These are phyloP conservation scores for Calonectria multiphialidica DNA, from an alignment of 2,329 filamentous ascomycete species.

Conservation along the genomic window DNA sequence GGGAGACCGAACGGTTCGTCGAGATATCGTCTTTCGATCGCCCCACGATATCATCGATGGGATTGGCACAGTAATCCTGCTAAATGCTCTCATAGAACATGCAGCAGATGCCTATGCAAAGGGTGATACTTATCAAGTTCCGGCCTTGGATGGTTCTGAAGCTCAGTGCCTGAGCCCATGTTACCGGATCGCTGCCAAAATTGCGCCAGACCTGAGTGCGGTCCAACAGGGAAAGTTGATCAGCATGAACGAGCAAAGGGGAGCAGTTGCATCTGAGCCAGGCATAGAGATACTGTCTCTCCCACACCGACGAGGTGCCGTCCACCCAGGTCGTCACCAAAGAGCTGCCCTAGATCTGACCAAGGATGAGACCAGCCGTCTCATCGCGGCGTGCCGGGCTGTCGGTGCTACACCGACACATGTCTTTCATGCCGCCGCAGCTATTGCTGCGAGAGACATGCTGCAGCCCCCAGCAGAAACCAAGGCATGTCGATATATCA, in stretches of 20 bases:
- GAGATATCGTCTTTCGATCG: constrained; percentile 51
- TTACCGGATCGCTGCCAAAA: constrained; percentile 13
- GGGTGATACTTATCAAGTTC: constrained; percentile 19
- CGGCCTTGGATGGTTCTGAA: constrained; percentile 37
- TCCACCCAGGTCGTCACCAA: constrained; percentile 40
- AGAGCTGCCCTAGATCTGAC: constrained; percentile 38
- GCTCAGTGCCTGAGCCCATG: constrained; percentile 24
- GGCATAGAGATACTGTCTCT: constrained; percentile 17
- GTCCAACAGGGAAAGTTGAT: neutral
- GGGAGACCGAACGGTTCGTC: neutral
- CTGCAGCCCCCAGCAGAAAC: constrained; percentile 8
- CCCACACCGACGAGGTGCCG: constrained; percentile 33
- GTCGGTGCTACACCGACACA: constrained; percentile 44
- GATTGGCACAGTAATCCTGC: constrained; percentile 50
- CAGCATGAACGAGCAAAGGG: constrained; percentile 12
- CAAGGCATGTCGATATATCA: constrained; percentile 41
- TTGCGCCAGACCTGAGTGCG: fast-evolving
- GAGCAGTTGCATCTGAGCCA: neutral
- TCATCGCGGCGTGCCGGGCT: constrained; percentile 35
- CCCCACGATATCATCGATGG: constrained; percentile 56
- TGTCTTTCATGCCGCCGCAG: constrained; percentile 48
- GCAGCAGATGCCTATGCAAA: constrained; percentile 38
- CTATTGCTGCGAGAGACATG: constrained; percentile 44
- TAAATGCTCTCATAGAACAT: constrained; percentile 46
- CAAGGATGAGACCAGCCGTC: constrained; percentile 22